Conservation (phyloP, 495 filamentous ascomycete species). For the Durotheca rogersii region DNA sequence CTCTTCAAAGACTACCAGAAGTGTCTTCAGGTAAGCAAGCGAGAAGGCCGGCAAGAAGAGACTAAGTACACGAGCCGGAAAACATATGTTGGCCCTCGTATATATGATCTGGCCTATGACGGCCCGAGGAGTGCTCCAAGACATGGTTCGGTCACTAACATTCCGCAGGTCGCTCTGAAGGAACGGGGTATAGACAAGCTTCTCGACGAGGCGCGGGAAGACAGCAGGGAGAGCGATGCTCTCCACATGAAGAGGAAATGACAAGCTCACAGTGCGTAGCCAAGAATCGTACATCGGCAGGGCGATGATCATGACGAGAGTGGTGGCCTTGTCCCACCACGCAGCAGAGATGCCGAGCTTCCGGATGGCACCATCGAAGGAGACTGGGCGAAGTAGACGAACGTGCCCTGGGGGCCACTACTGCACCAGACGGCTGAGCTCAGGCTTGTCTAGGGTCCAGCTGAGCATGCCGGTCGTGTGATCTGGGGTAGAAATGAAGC, state of each 20-base stretch:
- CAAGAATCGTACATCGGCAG: not conserved
- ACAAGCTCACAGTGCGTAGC: not conserved
- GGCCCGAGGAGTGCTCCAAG: conserved; percentile 13
- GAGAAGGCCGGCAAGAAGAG: not conserved
- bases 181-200: conserved; percentile 83
- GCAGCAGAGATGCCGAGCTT: conserved; percentile 21
- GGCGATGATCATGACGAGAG: no score
- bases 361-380: conserved; percentile 11
- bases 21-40: conserved; percentile 67
- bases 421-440: conserved; percentile 7
- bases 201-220: conserved; percentile 79
- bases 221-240: conserved; percentile 76
- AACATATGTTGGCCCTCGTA: not conserved
- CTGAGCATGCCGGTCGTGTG: conserved; percentile 17
- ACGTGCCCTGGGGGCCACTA: conserved; percentile 4
- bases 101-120: not conserved
- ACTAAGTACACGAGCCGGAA: no score
- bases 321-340: no score
- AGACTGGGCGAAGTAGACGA: not conserved
- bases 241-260: conserved; percentile 63
- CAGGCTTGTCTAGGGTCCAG: conserved; percentile 13
- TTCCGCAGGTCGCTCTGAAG: conserved; percentile 71
- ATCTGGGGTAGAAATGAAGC: conserved; percentile 11
- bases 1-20: conserved; percentile 84
- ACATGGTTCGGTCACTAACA: conserved; percentile 1